These are phyloP conservation scores for Durio zibethinus DNA, from an alignment of 345 rosid genomes.

Conservation along the genomic window DNA sequence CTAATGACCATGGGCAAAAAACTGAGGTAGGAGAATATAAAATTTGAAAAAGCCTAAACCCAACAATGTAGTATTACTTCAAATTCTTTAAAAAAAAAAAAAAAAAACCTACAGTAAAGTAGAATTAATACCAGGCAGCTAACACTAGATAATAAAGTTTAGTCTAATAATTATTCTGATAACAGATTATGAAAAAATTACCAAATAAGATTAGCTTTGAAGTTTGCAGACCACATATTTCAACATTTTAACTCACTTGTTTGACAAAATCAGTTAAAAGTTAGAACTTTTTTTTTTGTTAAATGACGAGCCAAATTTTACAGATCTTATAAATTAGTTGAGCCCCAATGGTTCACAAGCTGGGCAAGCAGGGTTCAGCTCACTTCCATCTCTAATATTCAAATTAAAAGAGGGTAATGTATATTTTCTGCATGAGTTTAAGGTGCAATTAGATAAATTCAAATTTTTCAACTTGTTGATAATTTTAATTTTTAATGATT, in stretches of 20 bases:
- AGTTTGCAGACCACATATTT: neutral
- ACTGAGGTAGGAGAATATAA: neutral
- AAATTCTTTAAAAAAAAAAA: no score
- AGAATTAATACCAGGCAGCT: neutral
- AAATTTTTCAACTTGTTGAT: no score
- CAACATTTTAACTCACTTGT: neutral
- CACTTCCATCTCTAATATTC: neutral
- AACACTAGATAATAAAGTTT: neutral
- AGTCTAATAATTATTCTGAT: neutral
- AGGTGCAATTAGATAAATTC: neutral
- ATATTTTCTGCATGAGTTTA: no score
- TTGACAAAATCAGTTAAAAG: neutral
- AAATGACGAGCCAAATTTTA: neutral
- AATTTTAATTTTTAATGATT: neutral
- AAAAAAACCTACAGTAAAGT: neutral
- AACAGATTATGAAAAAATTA: neutral
- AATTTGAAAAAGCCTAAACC: neutral
- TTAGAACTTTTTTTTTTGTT: neutral
- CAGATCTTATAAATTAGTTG: neutral
- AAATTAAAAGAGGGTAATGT: neutral
- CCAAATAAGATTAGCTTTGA: neutral
- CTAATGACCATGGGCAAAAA: neutral
- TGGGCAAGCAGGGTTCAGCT: neutral
- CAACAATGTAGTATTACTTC: neutral
- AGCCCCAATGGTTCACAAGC: neutral